Evolutionary conservation across 1,139 yeast genomes (phyloP).

Genomic region (Zhuliangozyma blackwelliae): DNA sequence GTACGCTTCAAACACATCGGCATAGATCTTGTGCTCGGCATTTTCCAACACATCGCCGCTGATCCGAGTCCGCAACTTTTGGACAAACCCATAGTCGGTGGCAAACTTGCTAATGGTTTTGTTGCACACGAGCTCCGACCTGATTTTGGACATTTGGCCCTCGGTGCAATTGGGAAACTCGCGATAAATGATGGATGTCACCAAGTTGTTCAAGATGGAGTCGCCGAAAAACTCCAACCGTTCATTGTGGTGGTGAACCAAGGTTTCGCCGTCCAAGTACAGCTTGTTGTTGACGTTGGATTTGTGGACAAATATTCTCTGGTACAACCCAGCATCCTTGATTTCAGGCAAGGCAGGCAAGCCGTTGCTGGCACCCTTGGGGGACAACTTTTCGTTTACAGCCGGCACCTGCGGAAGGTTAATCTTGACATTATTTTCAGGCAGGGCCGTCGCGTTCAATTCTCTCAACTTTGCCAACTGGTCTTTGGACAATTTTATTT

Average conservation of each 20-base stretch:
- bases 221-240: slow-evolving; percentile 93
- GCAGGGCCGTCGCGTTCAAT: slow-evolving; percentile 1
- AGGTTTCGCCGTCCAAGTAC: slow-evolving; percentile 53
- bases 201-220: slow-evolving; percentile 70
- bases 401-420: slow-evolving; percentile 10
- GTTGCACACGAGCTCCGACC: slow-evolving; percentile 74
- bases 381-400: slow-evolving; percentile 10
- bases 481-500: slow-evolving; percentile 7
- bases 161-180: slow-evolving; percentile 70
- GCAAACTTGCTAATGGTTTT: slow-evolving; percentile 71
- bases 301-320: slow-evolving; percentile 78
- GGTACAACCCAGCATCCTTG: slow-evolving; percentile 51
- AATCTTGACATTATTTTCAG: slow-evolving; percentile 1
- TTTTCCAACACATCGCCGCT: slow-evolving; percentile 29
- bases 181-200: slow-evolving; percentile 63
- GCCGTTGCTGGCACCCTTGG: slow-evolving; percentile 25
- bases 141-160: slow-evolving; percentile 71
- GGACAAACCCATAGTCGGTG: slow-evolving; percentile 63
- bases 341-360: slow-evolving; percentile 70
- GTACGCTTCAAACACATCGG: slow-evolving; percentile 88
- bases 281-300: slow-evolving; percentile 62
- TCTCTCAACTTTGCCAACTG: slow-evolving; percentile 8
- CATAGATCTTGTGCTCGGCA: slow-evolving; percentile 53
- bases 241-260: slow-evolving; percentile 72
- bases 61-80: slow-evolving; percentile 48